Evolutionary conservation across 2,329 filamentous ascomycete species (phyloP).

Genomic region (Didymella pomorum): DNA sequence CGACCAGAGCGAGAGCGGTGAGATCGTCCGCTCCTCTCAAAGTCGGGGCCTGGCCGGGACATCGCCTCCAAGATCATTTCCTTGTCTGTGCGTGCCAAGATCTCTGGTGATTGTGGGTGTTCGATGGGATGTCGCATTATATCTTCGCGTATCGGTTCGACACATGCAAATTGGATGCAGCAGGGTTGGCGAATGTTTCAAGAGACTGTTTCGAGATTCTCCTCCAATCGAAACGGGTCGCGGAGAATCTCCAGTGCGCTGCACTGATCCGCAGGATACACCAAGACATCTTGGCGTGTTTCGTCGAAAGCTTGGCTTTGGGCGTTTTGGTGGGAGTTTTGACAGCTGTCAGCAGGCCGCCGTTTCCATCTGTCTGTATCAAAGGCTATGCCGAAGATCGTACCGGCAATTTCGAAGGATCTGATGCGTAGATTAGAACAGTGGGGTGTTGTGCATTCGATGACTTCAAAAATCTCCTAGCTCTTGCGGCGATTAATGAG

Average conservation of each 20-base stretch:
- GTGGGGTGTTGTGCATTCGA: constrained; percentile 5
- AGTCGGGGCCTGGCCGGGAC: constrained; percentile 1
- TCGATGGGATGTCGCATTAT: constrained; percentile 4
- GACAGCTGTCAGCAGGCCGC: constrained; percentile 9
- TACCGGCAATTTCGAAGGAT: background rate
- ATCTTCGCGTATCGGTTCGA: background rate
- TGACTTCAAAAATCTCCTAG: constrained; percentile 18
- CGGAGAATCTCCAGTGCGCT: constrained; percentile 1
- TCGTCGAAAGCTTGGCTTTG: constrained; percentile 18
- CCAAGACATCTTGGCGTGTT: constrained; percentile 21
- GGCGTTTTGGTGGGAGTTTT: background rate
- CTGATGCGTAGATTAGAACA: constrained; percentile 11
- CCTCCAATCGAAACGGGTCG: constrained; percentile 15
- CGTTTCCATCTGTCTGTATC: background rate
- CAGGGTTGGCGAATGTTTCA: constrained; percentile 5
- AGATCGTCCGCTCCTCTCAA: constrained; percentile 1
- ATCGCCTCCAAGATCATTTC: constrained; percentile 5
- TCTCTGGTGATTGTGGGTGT: background rate
- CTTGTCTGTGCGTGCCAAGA: constrained; percentile 7
- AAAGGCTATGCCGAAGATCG: constrained; percentile 6
- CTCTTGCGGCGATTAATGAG: constrained; percentile 16
- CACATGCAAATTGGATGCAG: background rate
- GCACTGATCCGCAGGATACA: constrained; percentile 7
- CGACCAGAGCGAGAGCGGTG: constrained; percentile 4
- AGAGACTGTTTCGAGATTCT: constrained; percentile 9